These are phyloP conservation scores for Phytophthora macrochlamydospora DNA, from an alignment of 352 stramenopile genomes.

Conservation along the genomic window DNA sequence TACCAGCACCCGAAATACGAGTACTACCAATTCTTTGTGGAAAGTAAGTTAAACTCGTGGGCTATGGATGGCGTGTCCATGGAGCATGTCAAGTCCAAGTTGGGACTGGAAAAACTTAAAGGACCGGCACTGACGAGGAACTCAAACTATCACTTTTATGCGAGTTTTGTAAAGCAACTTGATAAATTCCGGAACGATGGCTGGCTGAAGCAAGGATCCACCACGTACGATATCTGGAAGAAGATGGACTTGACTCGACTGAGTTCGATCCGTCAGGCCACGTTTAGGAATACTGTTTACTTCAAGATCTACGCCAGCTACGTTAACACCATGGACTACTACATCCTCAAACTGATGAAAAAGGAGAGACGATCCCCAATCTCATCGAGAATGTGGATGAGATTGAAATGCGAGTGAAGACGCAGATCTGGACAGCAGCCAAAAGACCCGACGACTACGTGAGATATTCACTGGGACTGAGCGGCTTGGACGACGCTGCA, in stretches of 20 bases:
- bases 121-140: constrained; percentile 10
- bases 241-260: background rate
- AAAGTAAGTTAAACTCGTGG: constrained; percentile 11
- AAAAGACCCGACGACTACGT: constrained; percentile 20
- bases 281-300: background rate
- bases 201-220: constrained; percentile 5
- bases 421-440: constrained; percentile 1
- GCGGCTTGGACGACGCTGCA: background rate
- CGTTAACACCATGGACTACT: constrained; percentile 17
- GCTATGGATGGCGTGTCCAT: background rate
- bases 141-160: constrained; percentile 7
- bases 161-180: background rate
- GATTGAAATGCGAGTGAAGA: background rate
- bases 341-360: constrained; percentile 6
- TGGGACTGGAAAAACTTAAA: constrained; percentile 1
- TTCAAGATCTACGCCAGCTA: constrained; percentile 10
- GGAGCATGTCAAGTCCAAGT: background rate
- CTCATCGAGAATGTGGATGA: constrained; percentile 2
- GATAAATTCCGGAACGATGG: constrained; percentile 4
- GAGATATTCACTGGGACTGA: constrained; percentile 15
- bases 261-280: background rate
- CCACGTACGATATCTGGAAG: constrained; percentile 15
- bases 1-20: constrained; percentile 12
- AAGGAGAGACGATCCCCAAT: background rate
- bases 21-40: constrained; percentile 20